phyloP scores from a whole-genome alignment of 1,284 basidiomycete species.

The Coniferiporia sulphurascens region DNA sequence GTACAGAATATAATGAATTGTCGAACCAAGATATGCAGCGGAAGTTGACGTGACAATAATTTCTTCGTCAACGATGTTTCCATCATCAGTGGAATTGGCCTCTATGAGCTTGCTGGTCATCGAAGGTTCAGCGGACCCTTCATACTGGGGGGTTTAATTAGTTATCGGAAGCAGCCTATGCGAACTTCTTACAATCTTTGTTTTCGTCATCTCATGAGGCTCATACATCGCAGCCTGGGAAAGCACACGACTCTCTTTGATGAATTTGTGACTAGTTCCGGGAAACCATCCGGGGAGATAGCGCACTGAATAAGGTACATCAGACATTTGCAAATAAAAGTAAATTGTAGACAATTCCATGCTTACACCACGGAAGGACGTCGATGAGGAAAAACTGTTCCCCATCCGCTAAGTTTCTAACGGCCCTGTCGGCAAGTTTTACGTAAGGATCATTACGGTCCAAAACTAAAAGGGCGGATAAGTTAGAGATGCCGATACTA shows the following conservation, averaged over 20 bases:
- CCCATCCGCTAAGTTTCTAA: no score
- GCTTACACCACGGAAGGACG: conserved; percentile 9
- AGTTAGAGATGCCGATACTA: not conserved
- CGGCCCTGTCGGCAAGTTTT: conserved; percentile 12
- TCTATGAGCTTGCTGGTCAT: conserved; percentile 14
- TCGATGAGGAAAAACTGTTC: conserved; percentile 18
- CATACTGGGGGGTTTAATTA: no score
- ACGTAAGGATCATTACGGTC: conserved; percentile 8
- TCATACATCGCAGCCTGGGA: conserved; percentile 5
- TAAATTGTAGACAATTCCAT: no score
- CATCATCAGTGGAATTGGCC: conserved; percentile 1
- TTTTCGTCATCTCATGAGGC: not conserved
- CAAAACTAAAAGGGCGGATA: not conserved
- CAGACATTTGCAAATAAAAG: no score
- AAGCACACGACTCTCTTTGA: not conserved
- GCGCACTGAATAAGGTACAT: conserved; percentile 17
- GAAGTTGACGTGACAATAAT: conserved; percentile 10
- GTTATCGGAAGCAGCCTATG: no score
- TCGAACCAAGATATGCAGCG: conserved; percentile 1
- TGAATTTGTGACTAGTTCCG: conserved; percentile 12
- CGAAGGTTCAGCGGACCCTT: conserved; percentile 11
- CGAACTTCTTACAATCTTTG: no score
- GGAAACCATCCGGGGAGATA: conserved; percentile 22
- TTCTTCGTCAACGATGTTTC: not conserved
- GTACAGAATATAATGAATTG: no score